Conservation (phyloP, 257 asterid genomes). For the Coffea canephora region DNA sequence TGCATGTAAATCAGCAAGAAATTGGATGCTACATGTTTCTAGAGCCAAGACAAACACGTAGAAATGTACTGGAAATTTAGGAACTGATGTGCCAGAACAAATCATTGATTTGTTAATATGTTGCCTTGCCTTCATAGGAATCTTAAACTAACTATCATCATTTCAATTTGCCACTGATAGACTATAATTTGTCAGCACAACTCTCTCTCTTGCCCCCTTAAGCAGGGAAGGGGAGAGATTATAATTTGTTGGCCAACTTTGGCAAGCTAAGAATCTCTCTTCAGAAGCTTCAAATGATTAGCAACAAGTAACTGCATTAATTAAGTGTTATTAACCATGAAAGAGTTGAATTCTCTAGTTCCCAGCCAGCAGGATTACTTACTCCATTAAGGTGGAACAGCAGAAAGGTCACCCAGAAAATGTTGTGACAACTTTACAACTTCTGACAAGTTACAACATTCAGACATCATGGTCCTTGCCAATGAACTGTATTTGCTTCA, state of each 20-base stretch:
- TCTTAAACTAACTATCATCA: background rate
- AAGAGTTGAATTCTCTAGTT: background rate
- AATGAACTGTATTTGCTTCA: background rate
- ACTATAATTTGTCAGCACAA: no score
- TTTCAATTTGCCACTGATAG: background rate
- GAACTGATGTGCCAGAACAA: background rate
- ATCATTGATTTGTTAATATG: background rate
- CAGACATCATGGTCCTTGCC: background rate
- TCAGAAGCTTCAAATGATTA: background rate
- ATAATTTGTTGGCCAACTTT: background rate
- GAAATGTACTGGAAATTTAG: background rate
- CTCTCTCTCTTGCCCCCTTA: no score
- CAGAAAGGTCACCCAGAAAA: background rate
- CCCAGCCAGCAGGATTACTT: background rate
- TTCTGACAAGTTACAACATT: background rate
- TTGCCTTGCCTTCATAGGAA: background rate
- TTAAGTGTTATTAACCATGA: background rate
- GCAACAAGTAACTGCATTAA: background rate
- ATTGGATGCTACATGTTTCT: background rate
- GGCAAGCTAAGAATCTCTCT: no score
- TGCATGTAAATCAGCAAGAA: background rate
- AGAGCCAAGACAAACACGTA: background rate
- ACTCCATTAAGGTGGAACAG: background rate
- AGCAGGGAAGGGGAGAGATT: no score
- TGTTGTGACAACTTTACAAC: background rate